Conservation (phyloP, 768 basidiomycete species). For the Sporobolomyces pararoseus region DNA sequence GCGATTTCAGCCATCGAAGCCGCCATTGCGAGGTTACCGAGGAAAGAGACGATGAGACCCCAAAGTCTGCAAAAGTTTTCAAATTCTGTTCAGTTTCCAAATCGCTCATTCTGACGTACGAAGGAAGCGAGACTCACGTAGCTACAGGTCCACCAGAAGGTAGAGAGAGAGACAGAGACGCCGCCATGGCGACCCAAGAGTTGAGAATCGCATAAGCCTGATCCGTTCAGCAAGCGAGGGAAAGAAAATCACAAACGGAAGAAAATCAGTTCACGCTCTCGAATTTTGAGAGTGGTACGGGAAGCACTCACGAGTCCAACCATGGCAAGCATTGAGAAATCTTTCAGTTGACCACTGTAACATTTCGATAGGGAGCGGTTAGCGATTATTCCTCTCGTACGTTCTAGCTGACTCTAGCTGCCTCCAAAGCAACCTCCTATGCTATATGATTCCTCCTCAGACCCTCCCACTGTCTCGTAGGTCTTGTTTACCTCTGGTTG, state of each 20-base stretch:
- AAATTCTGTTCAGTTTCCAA: too few species aligned
- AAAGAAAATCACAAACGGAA: neutral
- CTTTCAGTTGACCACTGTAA: slow-evolving; percentile 28
- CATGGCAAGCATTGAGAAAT: slow-evolving; percentile 31
- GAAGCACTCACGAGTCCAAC: slow-evolving; percentile 11
- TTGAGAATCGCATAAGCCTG: slow-evolving; percentile 18
- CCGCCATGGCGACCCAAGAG: slow-evolving; percentile 38
- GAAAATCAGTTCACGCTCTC: neutral
- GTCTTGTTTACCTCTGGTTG: too few species aligned
- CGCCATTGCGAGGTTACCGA: slow-evolving; percentile 19
- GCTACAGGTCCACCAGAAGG: slow-evolving; percentile 38
- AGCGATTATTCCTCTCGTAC: too few species aligned
- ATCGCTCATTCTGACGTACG: too few species aligned
- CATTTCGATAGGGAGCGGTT: too few species aligned
- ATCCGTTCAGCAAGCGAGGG: neutral
- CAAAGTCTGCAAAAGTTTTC: neutral
- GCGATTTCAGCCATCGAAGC: slow-evolving; percentile 14
- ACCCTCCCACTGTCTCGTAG: too few species aligned
- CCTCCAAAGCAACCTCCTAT: too few species aligned
- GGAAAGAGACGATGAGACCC: slow-evolving; percentile 17
- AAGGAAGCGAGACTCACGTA: neutral
- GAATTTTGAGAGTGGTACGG: neutral
- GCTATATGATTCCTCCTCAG: too few species aligned
- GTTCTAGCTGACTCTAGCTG: too few species aligned
- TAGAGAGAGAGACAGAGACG: slow-evolving; percentile 22